Evolutionary conservation across 257 asterid species (phyloP), one percentile per base, ranked within the genome.

Genomic region (Solanum chilense): DNA sequence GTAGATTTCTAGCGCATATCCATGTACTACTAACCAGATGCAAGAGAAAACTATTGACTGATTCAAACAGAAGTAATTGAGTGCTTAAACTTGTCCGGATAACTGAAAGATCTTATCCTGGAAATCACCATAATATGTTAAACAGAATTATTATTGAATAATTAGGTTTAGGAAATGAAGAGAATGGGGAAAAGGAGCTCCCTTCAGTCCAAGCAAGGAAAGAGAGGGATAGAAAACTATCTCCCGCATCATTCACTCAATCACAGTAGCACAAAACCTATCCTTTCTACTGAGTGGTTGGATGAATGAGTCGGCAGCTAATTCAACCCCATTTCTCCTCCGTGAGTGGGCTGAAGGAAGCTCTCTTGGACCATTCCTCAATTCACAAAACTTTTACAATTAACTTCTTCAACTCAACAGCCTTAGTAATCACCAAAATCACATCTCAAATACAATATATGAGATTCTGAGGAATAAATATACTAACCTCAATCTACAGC

Each of bases 171-270:
- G 71, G 33, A 75, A 87, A 73, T 76, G 89, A 87, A 89, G 92
- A 91, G 71, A 91, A 91, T 75, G 86, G 92, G 71, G 89, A 91
- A 94, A 95, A 98, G 92, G 98, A 96, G 98, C 98, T 96, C 98
- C 98, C 98, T 95, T 96, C 98, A 93, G 98, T 95, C 98, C 98
- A 95, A 95, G 94, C 96, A 94, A 87, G 87, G 98, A 92, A 89
- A 90, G 93, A 93, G 93, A 90, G 92, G 95, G 93, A 90, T 86
- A 86, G 92, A 92, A 93, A 94, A 95, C 91, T 95, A 93, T 94
- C 99, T 95, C 99, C 99, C 98, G 98, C 97, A 91, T 96, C 99
- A 96, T 96, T 94, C 98, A 93, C 92, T 94, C 99, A 95, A 91
- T 90, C 99, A 93, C 95, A 92, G 94, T 93, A 95, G 96, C 91